Evolutionary conservation across 257 asterid species (phyloP).

Genomic region (Cruciata laevipes): DNA sequence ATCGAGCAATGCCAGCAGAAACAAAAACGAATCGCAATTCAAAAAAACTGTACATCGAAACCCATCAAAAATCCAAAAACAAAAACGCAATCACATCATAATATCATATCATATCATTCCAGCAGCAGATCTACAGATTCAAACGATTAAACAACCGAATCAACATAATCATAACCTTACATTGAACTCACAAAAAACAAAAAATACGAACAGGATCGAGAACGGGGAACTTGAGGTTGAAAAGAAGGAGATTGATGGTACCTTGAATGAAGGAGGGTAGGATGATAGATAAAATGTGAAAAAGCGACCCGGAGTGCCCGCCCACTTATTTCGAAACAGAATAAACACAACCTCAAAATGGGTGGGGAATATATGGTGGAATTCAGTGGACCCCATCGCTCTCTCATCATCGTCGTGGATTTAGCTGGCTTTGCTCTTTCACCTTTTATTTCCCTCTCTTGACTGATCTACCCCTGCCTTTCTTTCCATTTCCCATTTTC

Average conservation of each 20-base stretch:
- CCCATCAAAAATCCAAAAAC: not conserved
- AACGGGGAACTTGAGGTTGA: not conserved
- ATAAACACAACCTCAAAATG: constrained; percentile 15
- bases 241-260: not conserved
- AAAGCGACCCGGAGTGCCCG: constrained; percentile 13
- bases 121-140: constrained; percentile 10
- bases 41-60: no score
- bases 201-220: not conserved
- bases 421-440: constrained; percentile 37
- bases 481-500: not conserved
- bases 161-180: not conserved
- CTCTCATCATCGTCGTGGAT: constrained; percentile 34
- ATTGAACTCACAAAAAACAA: not conserved
- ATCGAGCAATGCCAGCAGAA: not conserved
- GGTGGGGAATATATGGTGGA: not conserved
- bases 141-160: not conserved
- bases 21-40: not conserved
- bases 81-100: not conserved
- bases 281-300: not conserved
- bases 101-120: not conserved
- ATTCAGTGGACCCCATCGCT: constrained; percentile 43
- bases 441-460: not conserved
- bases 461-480: constrained; percentile 33
- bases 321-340: constrained; percentile 30
- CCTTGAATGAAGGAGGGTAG: not conserved